Evolutionary conservation across 1,284 basidiomycete genomes (phyloP), one percentile per base, ranked within the genome.

Genomic region (Gomphus sp.): DNA sequence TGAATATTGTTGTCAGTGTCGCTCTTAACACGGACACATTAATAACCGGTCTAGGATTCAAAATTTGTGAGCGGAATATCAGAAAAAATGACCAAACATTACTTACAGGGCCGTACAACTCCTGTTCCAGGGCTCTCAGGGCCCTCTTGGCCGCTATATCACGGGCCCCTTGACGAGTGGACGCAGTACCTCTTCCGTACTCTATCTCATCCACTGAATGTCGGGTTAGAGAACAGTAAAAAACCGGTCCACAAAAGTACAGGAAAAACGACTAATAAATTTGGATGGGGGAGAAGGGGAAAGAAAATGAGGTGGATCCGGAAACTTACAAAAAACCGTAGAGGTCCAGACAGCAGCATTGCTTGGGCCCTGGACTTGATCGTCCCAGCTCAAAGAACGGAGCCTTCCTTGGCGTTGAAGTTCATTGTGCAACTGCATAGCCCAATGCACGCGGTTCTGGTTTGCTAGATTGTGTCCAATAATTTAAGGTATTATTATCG

Each of bases 361-460:
- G 9, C 63, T 60, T 1, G 67, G 70, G 7, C 70, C 71, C 7
- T 56, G 48, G 33, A 65, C 62, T 60, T 59, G 62, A 0, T 71
- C 62, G 22, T 68, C 66, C 68, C 67, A 71, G 33, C 58, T 62
- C 9, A 71, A 63, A 49, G 66, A 50, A 9, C 62, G 63, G 4
- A 63, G 59, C 25, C 68, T 68, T 2, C 69, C 69, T 53, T 69
- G 67, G 34, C 63, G 64, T 60, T 72, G 71, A 55, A 72, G 67
- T 63, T 66, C 70, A 65, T 71, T 71, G 64, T 72, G 71, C 41
- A 72, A 64, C 37, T 69, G 64, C 70, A 71, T 71, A 44, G 69
- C 67, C 66, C 66, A 71, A 64, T 72, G 53, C 53, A 52, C 31
- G 10, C 36, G 51, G 7, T 48, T 22, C n/a, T 43, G 41, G 41